These are phyloP conservation scores for Nectriaceae sp. DNA, from an alignment of 2,329 filamentous ascomycete genomes.

Conservation along the genomic window DNA sequence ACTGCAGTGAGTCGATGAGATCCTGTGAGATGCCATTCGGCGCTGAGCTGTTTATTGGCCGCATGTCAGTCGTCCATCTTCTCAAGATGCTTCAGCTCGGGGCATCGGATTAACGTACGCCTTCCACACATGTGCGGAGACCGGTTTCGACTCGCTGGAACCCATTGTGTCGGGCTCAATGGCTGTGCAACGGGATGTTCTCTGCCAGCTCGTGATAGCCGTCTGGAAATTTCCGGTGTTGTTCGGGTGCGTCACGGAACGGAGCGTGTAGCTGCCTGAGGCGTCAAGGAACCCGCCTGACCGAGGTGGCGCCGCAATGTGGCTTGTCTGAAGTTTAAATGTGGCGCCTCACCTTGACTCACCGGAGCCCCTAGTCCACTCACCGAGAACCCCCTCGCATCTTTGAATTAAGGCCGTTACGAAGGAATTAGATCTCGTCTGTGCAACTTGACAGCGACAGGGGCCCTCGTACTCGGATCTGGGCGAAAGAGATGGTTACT, in stretches of 20 bases:
- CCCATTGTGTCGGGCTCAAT: constrained; percentile 53
- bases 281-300: constrained; percentile 13
- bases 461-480: too few species aligned
- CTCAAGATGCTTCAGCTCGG: not conserved
- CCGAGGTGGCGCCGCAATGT: constrained; percentile 15
- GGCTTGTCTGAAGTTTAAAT: constrained; percentile 6
- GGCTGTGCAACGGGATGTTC: constrained; percentile 33
- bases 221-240: constrained; percentile 38
- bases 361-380: too few species aligned
- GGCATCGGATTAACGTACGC: constrained; percentile 44
- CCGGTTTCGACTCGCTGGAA: constrained; percentile 57
- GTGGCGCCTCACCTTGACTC: constrained; percentile 14
- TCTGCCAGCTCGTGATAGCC: constrained; percentile 31
- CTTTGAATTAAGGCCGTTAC: too few species aligned
- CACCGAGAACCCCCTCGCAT: too few species aligned
- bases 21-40: constrained; percentile 71
- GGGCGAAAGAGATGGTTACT: too few species aligned
- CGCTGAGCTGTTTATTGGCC: constrained; percentile 39
- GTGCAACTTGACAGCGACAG: too few species aligned
- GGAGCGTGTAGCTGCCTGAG: constrained; percentile 34
- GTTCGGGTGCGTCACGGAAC: constrained; percentile 35
- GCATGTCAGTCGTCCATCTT: constrained; percentile 21
- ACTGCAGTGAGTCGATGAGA: constrained; percentile 80
- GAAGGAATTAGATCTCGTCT: too few species aligned
- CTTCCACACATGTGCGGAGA: constrained; percentile 52